Base-by-base conservation (phyloP, 208 protist species). In the Crithidia fasciculata region DNA sequence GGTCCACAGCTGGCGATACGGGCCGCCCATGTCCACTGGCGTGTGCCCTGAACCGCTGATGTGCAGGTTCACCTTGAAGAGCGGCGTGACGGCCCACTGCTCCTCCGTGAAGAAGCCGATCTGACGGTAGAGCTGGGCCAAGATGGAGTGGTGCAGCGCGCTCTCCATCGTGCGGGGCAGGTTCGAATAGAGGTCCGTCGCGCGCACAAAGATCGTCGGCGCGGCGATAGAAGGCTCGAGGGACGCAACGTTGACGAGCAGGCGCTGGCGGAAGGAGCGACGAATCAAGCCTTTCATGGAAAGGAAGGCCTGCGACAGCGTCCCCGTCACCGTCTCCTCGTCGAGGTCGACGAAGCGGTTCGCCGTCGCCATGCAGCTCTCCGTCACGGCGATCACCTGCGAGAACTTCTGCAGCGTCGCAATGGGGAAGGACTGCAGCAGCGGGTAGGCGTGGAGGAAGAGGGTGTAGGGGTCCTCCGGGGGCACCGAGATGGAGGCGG, bases 1-100 rank as follows among this genome's bases (percentile, higher is more conserved):
- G 7, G 89, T 96, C 91, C 93, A 97, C 64, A 95, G 74, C 71
- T 97, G 93, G 37, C 89, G 87, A 60, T 97, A 97, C 57, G 93
- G 93, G 6, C 93, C 93, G 37, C 93, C 93, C 72, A 94, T 86
- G 81, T 97, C 93, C 6, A 92, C 84, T 8, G 93, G 93, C 10
- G 89, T 80, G 77, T 96, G 91, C 9, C 87, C 83, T 19, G 80
- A 90, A 19, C 77, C 80, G 76, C 83, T 88, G 44, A 94, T 91
- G 77, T 94, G 88, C 52, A 96, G 83, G 57, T 95, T 77, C 9
- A 95, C 93, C 59, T 92, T 88, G 72, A 97, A 95, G 45, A 97
- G 77, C 58, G 93, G 93, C 50, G 73, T 79, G 54, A 86, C 69
- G 36, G 52, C 45, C 84, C 87, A 90, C 60, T 95, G 87, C 63